Percentiles rank a stretch among this genome's conserved stretches.
phyloP scores from a whole-genome alignment of 805 yeast species.

The Dipodascus geniculatus region DNA sequence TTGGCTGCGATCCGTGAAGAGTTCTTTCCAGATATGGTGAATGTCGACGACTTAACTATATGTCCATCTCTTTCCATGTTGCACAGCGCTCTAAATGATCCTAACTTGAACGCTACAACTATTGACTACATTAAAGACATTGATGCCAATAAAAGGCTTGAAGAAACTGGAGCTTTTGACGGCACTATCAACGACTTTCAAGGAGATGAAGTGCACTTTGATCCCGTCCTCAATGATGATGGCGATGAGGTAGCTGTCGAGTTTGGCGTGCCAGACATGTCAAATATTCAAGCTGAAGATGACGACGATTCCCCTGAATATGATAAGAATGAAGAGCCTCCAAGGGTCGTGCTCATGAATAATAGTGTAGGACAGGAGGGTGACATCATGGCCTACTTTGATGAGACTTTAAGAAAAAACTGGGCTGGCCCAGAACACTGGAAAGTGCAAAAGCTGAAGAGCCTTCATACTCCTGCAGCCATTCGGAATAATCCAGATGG shows the following conservation, averaged over 20 bases:
- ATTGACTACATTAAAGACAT: slow-evolving; percentile 9
- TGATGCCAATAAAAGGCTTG: slow-evolving; percentile 28
- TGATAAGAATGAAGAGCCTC: neutral
- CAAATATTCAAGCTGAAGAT: neutral
- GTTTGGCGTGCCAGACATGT: neutral
- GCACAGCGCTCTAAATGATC: slow-evolving; percentile 38
- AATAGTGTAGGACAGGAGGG: slow-evolving; percentile 20
- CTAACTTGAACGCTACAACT: slow-evolving; percentile 7
- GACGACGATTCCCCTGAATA: neutral
- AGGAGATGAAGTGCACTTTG: slow-evolving; percentile 11
- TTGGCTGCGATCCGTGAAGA: slow-evolving; percentile 12
- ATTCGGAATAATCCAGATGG: neutral
- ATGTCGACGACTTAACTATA: slow-evolving; percentile 24
- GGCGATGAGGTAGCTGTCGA: neutral
- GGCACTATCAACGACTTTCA: slow-evolving; percentile 9
- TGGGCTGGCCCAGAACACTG: slow-evolving; percentile 95
- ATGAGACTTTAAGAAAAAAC: slow-evolving; percentile 50
- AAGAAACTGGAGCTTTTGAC: slow-evolving; percentile 18
- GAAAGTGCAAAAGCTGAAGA: slow-evolving; percentile 58
- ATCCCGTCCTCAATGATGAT: slow-evolving; percentile 8
- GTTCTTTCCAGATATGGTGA: slow-evolving; percentile 18
- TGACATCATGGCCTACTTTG: slow-evolving; percentile 72
- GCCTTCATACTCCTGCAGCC: neutral
- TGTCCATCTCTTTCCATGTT: slow-evolving; percentile 66
- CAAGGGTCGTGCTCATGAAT: slow-evolving; percentile 1